Evolutionary conservation across 2,329 filamentous ascomycete species (phyloP).

Genomic region (Beauveria sp.): DNA sequence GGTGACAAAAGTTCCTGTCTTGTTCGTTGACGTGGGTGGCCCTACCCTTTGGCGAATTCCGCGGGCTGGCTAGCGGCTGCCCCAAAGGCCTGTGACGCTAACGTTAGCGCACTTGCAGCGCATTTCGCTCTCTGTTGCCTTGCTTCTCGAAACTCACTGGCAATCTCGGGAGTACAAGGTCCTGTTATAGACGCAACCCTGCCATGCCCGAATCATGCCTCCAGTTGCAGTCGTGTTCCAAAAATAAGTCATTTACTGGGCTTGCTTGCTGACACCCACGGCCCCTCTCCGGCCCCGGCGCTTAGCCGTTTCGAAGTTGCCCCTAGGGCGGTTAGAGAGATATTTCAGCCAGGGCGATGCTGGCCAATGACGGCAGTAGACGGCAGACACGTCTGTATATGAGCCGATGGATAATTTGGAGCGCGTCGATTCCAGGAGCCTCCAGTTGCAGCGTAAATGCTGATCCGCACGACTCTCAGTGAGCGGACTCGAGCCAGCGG

Average conservation of each 20-base stretch:
- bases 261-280: neutral
- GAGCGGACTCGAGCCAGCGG: neutral
- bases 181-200: neutral
- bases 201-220: neutral
- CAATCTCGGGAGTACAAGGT: neutral
- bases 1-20: constrained; percentile 5
- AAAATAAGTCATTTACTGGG: neutral
- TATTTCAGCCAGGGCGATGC: neutral
- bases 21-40: neutral
- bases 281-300: neutral
- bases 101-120: neutral
- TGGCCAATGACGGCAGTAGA: neutral
- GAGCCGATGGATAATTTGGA: neutral
- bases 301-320: neutral
- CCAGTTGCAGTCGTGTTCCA: neutral
- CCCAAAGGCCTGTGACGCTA: neutral
- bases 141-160: neutral
- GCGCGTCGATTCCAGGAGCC: neutral
- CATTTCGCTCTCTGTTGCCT: neutral
- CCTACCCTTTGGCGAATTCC: neutral
- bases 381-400: neutral
- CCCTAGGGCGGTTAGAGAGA: neutral
- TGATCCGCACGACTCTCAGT: neutral
- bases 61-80: neutral
- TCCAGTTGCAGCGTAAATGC: neutral